Evolutionary conservation across 208 protist genomes (phyloP), one percentile per base, ranked within the genome.

Genomic region (Tritrichomonas foetus): DNA sequence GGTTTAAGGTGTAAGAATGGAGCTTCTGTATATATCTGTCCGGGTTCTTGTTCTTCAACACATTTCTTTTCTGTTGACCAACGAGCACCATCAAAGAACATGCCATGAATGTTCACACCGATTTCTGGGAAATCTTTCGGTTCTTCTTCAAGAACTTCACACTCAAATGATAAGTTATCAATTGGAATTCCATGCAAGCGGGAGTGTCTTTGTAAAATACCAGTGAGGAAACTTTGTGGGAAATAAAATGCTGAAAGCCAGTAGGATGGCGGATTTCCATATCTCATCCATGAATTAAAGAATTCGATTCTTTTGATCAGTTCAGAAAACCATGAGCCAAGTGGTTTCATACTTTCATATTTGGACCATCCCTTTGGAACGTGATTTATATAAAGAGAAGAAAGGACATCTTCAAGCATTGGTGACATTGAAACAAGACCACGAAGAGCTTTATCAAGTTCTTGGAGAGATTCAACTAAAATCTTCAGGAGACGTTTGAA

Each of bases 221-320:
- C 98, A 22, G 98, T 99, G 95, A 99, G 97, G 95, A 99, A 99
- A 64, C 97, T 98, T 95, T 99, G 99, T 61, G 98, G 98, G 96
- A 99, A 99, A 96, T 98, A 99, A 95, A 99, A 98, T 74, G 98
- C 98, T 64, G 97, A 96, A 39, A 99, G 96, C 97, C 97, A 98
- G 95, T 98, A 99, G n/a, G 96, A 95, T 30, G 75, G 95, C 44
- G 98, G 98, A 94, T 97, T 96, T 8, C 98, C 98, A 47, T 97
- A 95, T 61, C 96, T 95, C 93, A 99, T 94, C 98, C 98, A 99
- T 22, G 92, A 94, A 20, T 97, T 96, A 72, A 99, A 97, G 95
- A 99, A 99, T 25, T 96, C 94, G 39, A 99, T 96, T 57, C 98
- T 96, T 78, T 96, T 94, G 9, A 98, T 93, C 25, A 99, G 96